Percentiles rank a stretch among this genome's conserved stretches.
Evolutionary conservation across 177 flowering plant genomes (phyloP).

Genomic region (Telopea speciosissima): DNA sequence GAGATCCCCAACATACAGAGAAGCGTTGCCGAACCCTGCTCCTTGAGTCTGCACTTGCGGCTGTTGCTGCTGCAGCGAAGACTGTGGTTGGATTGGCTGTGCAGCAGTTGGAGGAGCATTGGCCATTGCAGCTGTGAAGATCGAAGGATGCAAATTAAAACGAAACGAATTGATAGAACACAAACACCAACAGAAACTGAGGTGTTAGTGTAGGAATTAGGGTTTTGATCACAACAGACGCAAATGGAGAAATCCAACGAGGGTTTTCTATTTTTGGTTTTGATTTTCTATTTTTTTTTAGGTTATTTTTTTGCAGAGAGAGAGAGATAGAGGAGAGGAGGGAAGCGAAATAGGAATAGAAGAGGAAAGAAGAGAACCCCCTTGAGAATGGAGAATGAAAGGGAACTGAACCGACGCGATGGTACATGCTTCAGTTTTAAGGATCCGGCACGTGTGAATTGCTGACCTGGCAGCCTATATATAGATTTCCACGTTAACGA

Average conservation of each 20-base stretch:
- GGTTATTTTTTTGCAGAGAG: conserved; percentile 1
- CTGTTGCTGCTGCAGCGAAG: conserved; percentile 2
- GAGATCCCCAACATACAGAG: conserved; percentile 85
- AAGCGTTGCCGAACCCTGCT: conserved; percentile 29
- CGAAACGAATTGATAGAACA: neutral
- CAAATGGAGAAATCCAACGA: neutral
- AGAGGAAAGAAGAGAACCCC: neutral
- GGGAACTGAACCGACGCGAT: neutral
- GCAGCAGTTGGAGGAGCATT: conserved; percentile 12
- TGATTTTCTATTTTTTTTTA: neutral
- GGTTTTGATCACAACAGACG: conserved; percentile 2
- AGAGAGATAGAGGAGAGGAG: neutral
- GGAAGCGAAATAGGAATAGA: neutral
- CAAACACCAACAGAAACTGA: neutral
- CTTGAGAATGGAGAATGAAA: neutral
- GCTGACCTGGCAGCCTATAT: neutral
- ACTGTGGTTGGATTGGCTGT: conserved; percentile 11
- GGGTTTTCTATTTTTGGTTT: neutral
- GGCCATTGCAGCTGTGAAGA: conserved; percentile 17
- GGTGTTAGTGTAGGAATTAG: neutral
- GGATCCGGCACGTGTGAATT: conserved; percentile 1
- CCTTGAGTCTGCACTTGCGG: conserved; percentile 13
- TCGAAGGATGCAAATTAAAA: neutral
- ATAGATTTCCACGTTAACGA: neutral
- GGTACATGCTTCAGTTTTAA: conserved; percentile 6